Base-by-base conservation (phyloP, 192 early-diverging fungal species). In the Umbelopsis sp. region DNA sequence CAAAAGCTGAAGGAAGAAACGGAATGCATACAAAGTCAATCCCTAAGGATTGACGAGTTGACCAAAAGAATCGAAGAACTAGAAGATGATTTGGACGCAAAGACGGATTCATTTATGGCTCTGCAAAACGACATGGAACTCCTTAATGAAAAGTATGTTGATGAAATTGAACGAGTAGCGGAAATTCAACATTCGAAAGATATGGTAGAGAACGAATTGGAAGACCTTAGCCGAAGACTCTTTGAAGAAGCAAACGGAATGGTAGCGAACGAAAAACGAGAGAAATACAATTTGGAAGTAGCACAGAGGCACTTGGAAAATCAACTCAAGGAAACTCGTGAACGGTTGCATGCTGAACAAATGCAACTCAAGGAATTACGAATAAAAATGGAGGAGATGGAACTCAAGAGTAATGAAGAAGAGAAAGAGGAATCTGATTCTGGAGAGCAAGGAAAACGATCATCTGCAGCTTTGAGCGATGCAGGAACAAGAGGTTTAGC, bases 211-310 rank as follows among this genome's bases (percentile, higher is more conserved):
- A 90, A 88, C 20, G 98, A 99, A 80, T 82, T 99, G 22, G 98
- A 98, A 72, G 96, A 98, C 32, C 80, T 99, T 36, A 95, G 93
- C n/a, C 86, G 90, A 34, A 86, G 87, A 43, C 77, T 99, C 20
- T 96, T 99, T 80, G 94, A 97, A 70, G 95, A 98, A 76, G 98
- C 98, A 0, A 97, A 99, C 69, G 88, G 86, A 1, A 90, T 98
- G 90, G 96, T 98, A 1, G 93, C 93, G 0, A 81, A 83, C 22
- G 95, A 96, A 74, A 92, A 91, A 3, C 73, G 88, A 53, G 84
- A 87, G 44, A 77, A 82, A 62, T 72, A 87, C 66, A 79, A 89
- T 45, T 82, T 82, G 43, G 84, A 87, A 68, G 65, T 84, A 45
- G 84, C 73, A 67, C 85, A 82, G 53, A 85, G 80, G 45, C 80